Base-by-base conservation (phyloP, 148 eudicot species). In the Rhododendron ovatum region DNA sequence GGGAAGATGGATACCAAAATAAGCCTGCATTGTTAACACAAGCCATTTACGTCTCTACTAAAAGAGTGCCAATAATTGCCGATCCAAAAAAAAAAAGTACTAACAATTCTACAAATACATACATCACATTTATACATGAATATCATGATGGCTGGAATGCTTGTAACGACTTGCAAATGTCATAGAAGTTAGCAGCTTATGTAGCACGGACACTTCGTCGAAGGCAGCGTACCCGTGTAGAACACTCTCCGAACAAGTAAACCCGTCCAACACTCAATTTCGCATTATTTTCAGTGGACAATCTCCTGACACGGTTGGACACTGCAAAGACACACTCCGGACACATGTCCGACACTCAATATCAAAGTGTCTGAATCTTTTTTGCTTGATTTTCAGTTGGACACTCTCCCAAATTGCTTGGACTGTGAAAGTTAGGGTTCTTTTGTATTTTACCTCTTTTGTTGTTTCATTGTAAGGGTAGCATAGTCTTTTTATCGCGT, bases 1-100 rank as follows among this genome's bases (percentile, higher is more conserved):
- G 59, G 99, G 99, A 88, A 92, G 98, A 91, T 96, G 99, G 86
- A 96, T 96, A 48, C 94, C 95, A 86, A 74, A n/a, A 90, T 94
- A 96, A 85, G 99, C 98, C 99, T 96, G 91, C 88, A 91, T 89
- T 30, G 59, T 17, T 47, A 71, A 47, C 67, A 81, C 77, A 87
- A 37, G 28, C 45, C 81, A 84, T 73, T 39, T 43, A 74, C n/a
- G 5, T 30, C 81, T 85, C 24, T 15, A 41, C 80, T 17, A 22
- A 53, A 84, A 15, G 35, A 14, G 61, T 55, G 5, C 39, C 26
- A 26, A 65, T 28, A 82, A 65, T 26, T 12, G 65, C 65, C 8
- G 2, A 59, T 20, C 8, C 24, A 59, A 59, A 47, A 7, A 47
- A 45, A 45, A 51, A 13, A 51, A 57, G 59, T 53, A 50, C 39